Percentiles rank a stretch among this genome's conserved stretches.
These are phyloP conservation scores for Aspergillus flavus DNA, from an alignment of 2,329 filamentous ascomycete species.

Conservation along the genomic window DNA sequence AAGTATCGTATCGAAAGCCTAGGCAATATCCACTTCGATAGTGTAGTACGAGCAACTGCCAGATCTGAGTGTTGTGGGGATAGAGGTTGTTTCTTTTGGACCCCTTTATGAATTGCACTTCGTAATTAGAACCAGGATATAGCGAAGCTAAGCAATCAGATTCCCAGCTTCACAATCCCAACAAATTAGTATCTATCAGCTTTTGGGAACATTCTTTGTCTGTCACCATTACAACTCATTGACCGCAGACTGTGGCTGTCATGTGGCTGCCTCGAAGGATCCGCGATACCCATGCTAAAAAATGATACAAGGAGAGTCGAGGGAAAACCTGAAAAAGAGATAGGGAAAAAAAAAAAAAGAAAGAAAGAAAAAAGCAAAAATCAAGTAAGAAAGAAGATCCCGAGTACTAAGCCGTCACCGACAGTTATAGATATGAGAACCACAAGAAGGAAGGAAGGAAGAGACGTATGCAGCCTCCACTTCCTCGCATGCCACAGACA, in stretches of 20 bases:
- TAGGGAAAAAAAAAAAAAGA: neutral
- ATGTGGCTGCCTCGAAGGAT: slow-evolving; percentile 21
- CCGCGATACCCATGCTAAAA: slow-evolving; percentile 21
- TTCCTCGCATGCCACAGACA: slow-evolving; percentile 1
- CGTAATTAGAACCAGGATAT: neutral
- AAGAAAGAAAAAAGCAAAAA: neutral
- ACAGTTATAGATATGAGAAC: slow-evolving; percentile 2
- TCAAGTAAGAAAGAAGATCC: neutral
- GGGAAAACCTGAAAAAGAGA: neutral
- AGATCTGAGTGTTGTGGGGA: slow-evolving; percentile 11
- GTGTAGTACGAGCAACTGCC: neutral
- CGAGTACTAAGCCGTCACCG: slow-evolving; percentile 2
- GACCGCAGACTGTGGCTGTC: slow-evolving; percentile 12
- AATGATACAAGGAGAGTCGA: slow-evolving; percentile 1
- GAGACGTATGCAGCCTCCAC: slow-evolving; percentile 13
- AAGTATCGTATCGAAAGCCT: slow-evolving; percentile 3
- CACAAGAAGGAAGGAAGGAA: slow-evolving; percentile 3
- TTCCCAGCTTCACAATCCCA: neutral
- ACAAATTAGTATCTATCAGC: neutral
- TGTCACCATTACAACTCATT: slow-evolving; percentile 6
- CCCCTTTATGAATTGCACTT: neutral
- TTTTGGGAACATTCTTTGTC: slow-evolving; percentile 8
- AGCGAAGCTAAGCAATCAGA: neutral
- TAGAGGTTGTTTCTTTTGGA: neutral
- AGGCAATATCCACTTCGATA: neutral